Evolutionary conservation across 1,284 basidiomycete genomes (phyloP).

Genomic region (Nidula niveotomentosa): DNA sequence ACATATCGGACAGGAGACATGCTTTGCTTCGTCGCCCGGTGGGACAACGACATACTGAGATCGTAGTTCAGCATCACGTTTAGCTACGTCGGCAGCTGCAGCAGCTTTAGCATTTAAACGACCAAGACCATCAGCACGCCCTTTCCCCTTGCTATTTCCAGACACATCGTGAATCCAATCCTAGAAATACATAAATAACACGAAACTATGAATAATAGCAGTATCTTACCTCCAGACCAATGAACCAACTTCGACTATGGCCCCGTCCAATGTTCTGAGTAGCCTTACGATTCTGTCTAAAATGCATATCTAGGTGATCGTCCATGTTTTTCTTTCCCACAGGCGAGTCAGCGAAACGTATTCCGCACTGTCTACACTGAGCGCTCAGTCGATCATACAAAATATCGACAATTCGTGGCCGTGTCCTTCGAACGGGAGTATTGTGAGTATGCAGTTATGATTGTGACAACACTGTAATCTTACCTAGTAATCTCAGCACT

Average conservation of each 20-base stretch:
- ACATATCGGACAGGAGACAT: slow-evolving; percentile 92
- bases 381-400: slow-evolving; percentile 76
- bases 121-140: slow-evolving; percentile 49
- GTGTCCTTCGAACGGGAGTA: slow-evolving; percentile 45
- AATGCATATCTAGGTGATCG: slow-evolving; percentile 96
- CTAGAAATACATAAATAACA: slow-evolving; percentile 33
- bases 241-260: slow-evolving; percentile 91
- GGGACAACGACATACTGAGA: slow-evolving; percentile 87
- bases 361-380: slow-evolving; percentile 94
- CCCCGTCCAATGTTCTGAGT: slow-evolving; percentile 85
- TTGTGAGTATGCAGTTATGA: not conserved
- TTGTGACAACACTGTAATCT: slow-evolving; percentile 15
- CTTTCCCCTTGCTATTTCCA: slow-evolving; percentile 63
- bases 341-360: slow-evolving; percentile 77
- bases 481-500: slow-evolving; percentile 76
- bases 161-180: slow-evolving; percentile 82
- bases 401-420: slow-evolving; percentile 59
- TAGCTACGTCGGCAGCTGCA: slow-evolving; percentile 66
- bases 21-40: slow-evolving; percentile 78
- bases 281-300: slow-evolving; percentile 90
- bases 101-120: slow-evolving; percentile 54
- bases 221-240: slow-evolving; percentile 72
- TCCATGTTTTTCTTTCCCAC: slow-evolving; percentile 80
- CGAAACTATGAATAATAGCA: not conserved
- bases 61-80: slow-evolving; percentile 73